These are phyloP conservation scores for Tardiomyces blankii DNA, from an alignment of 1,139 yeast species.

Conservation along the genomic window DNA sequence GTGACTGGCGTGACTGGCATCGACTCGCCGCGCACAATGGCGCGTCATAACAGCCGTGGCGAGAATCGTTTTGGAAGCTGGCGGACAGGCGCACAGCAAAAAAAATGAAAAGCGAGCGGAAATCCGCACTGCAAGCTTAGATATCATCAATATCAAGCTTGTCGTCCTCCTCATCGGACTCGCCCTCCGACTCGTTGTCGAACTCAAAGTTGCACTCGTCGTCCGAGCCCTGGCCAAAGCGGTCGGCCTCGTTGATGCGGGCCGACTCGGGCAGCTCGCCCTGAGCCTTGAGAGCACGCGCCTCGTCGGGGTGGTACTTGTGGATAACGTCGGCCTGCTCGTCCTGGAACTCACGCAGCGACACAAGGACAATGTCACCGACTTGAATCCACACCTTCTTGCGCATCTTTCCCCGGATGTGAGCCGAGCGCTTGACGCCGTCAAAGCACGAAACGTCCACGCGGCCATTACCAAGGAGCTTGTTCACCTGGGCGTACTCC, in stretches of 20 bases:
- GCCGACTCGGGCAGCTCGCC: slow-evolving; percentile 96
- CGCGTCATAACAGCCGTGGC: too few relatives aligned
- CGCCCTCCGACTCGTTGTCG: slow-evolving; percentile 76
- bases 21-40: too few relatives aligned
- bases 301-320: slow-evolving; percentile 95
- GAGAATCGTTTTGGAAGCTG: too few relatives aligned
- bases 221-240: slow-evolving; percentile 93
- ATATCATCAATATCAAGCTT: slow-evolving; percentile 54
- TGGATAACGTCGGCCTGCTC: slow-evolving; percentile 97
- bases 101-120: too few relatives aligned
- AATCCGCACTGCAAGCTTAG: slow-evolving; percentile 4
- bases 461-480: slow-evolving; percentile 98
- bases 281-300: slow-evolving; percentile 87
- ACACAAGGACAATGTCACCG: slow-evolving; percentile 93
- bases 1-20: too few relatives aligned
- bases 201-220: slow-evolving; percentile 98
- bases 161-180: slow-evolving; percentile 55
- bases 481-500: slow-evolving; percentile 96
- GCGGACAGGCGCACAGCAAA: too few relatives aligned
- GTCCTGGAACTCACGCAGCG: slow-evolving; percentile 97
- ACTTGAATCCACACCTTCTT: slow-evolving; percentile 99
- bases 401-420: slow-evolving; percentile 97
- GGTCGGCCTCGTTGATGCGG: slow-evolving; percentile 94
- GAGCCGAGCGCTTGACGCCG: slow-evolving; percentile 88
- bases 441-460: slow-evolving; percentile 93